phyloP scores from a whole-genome alignment of 495 filamentous ascomycete genomes.

The Astrocystis sublimbata region DNA sequence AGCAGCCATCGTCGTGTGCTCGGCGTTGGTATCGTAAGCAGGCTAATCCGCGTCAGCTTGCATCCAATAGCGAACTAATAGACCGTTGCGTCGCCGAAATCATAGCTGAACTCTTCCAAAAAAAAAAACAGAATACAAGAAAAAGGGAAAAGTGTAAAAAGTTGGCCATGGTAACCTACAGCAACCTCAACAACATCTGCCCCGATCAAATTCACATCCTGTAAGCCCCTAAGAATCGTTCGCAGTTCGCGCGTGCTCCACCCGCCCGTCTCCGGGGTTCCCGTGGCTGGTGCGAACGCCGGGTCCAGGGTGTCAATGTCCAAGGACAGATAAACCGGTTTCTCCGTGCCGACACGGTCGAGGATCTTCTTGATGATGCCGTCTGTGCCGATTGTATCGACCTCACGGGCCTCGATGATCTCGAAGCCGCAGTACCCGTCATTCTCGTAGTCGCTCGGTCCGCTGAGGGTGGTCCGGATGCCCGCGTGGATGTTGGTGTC shows the following conservation, averaged over 20 bases:
- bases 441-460: constrained; percentile 70
- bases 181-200: constrained; percentile 84
- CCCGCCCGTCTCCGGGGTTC: constrained; percentile 74
- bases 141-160: neutral
- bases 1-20: constrained; percentile 82
- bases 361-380: constrained; percentile 65
- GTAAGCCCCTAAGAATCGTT: constrained; percentile 68
- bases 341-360: constrained; percentile 60
- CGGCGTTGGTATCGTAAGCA: constrained; percentile 83
- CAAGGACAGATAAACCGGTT: constrained; percentile 71
- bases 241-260: constrained; percentile 76
- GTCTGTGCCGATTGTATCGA: constrained; percentile 65
- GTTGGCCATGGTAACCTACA: constrained; percentile 28
- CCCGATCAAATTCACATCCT: constrained; percentile 69
- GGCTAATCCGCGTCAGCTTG: constrained; percentile 49
- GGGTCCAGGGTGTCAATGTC: constrained; percentile 80
- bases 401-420: constrained; percentile 70
- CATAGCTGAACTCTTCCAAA: too few species aligned
- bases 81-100: too few species aligned
- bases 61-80: neutral
- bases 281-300: constrained; percentile 69
- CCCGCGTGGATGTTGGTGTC: constrained; percentile 74
- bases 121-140: too few species aligned
- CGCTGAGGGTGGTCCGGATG: constrained; percentile 70
- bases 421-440: constrained; percentile 69